Evolutionary conservation across 345 rosid genomes (phyloP).

Genomic region (Viola odorata): DNA sequence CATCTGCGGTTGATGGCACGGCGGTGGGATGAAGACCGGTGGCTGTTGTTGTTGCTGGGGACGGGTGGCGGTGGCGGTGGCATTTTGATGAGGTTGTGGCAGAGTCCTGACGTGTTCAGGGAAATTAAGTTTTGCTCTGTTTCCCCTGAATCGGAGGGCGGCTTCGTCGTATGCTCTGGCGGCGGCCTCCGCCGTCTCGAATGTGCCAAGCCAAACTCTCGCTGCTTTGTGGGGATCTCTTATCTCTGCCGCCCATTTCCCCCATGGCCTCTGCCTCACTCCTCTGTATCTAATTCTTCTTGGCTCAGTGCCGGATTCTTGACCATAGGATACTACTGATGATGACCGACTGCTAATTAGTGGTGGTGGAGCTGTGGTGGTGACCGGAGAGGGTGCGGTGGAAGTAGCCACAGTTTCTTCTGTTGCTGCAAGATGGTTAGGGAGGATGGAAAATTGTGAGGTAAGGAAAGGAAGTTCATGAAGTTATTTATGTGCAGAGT

Average conservation of each 20-base stretch:
- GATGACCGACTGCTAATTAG: not conserved
- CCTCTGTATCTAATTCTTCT: conserved; percentile 65
- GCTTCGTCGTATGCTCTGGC: conserved; percentile 91
- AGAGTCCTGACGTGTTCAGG: conserved; percentile 49
- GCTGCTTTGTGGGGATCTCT: conserved; percentile 81
- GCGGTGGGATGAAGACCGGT: conserved; percentile 3
- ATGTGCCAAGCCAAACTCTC: conserved; percentile 86
- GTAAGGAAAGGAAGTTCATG: not conserved
- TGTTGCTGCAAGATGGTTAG: not conserved
- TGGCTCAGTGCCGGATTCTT: conserved; percentile 34
- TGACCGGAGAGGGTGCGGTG: conserved; percentile 1
- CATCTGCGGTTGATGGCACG: conserved; percentile 9
- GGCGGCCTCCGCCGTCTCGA: conserved; percentile 77
- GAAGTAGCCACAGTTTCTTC: conserved; percentile 10
- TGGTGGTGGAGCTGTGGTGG: conserved; percentile 4
- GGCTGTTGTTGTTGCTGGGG: conserved; percentile 10
- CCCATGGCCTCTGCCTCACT: conserved; percentile 88
- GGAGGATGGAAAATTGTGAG: too few species aligned
- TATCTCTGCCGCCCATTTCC: conserved; percentile 92
- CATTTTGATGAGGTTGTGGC: conserved; percentile 25
- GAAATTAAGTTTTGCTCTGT: conserved; percentile 78
- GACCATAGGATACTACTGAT: conserved; percentile 11
- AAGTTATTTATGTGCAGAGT: not conserved
- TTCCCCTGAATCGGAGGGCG: conserved; percentile 78
- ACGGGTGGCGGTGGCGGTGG: not conserved